Evolutionary conservation across 352 stramenopile species (phyloP).

Genomic region (Phytophthora pini): DNA sequence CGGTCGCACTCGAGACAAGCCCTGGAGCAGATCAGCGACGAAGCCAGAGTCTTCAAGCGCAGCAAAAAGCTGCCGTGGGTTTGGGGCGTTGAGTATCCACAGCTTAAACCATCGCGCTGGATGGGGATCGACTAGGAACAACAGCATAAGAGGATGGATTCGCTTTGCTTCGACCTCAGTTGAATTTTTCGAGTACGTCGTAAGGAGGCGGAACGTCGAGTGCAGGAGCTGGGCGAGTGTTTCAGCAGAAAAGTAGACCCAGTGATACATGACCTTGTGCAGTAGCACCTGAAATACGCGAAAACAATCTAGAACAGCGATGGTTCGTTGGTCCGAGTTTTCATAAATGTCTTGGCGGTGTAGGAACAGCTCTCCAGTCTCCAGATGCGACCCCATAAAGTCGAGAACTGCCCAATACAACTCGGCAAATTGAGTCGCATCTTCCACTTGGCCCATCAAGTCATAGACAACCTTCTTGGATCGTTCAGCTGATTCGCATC

Average conservation of each 20-base stretch:
- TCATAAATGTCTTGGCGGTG: slow-evolving; percentile 25
- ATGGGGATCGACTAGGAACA: slow-evolving; percentile 42
- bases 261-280: slow-evolving; percentile 45
- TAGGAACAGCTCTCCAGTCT: slow-evolving; percentile 35
- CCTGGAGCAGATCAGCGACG: slow-evolving; percentile 46
- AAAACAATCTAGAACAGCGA: slow-evolving; percentile 45
- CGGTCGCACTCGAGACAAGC: slow-evolving; percentile 46
- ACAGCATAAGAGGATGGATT: slow-evolving; percentile 31
- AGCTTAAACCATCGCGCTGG: slow-evolving; percentile 50
- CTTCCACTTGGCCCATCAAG: slow-evolving; percentile 52
- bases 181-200: slow-evolving; percentile 39
- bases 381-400: slow-evolving; percentile 41
- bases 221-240: slow-evolving; percentile 46
- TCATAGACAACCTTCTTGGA: slow-evolving; percentile 48
- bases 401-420: slow-evolving; percentile 59
- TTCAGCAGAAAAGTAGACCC: slow-evolving; percentile 64
- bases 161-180: slow-evolving; percentile 32
- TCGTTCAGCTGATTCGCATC: slow-evolving; percentile 11
- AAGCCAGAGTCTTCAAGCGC: slow-evolving; percentile 44
- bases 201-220: slow-evolving; percentile 54
- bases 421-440: slow-evolving; percentile 54
- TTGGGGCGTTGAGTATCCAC: slow-evolving; percentile 57
- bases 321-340: not conserved
- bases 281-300: slow-evolving; percentile 52
- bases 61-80: slow-evolving; percentile 42